phyloP scores from a whole-genome alignment of 257 asterid species.

The Echites panduratus region DNA sequence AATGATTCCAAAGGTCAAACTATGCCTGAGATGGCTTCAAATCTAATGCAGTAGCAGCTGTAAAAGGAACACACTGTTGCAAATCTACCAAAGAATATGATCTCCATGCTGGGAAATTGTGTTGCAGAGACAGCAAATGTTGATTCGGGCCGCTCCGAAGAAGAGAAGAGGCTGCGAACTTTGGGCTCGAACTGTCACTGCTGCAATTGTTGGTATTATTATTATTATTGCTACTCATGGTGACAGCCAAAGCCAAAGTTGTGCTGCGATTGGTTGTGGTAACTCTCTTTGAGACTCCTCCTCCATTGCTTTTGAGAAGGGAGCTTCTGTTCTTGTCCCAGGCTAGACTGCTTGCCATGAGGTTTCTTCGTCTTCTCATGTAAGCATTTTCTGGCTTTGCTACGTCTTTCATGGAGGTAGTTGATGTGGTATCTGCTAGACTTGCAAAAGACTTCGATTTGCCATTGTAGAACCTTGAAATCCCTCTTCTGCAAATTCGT shows the following conservation, averaged over 20 bases:
- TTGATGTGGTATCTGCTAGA: constrained; percentile 44
- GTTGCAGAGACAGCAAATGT: constrained; percentile 16
- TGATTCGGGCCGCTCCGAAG: constrained; percentile 6
- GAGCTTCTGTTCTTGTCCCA: constrained; percentile 44
- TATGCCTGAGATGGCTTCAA: constrained; percentile 16
- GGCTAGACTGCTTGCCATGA: constrained; percentile 34
- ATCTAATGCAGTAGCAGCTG: constrained; percentile 11
- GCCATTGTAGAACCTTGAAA: constrained; percentile 74
- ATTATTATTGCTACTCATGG: constrained; percentile 25
- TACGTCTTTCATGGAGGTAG: constrained; percentile 40
- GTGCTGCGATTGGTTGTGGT: constrained; percentile 30
- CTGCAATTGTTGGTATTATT: constrained; percentile 1
- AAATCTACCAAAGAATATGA: constrained; percentile 67
- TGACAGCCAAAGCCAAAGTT: constrained; percentile 46
- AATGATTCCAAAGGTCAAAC: background rate
- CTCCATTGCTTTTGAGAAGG: constrained; percentile 33
- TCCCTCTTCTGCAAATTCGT: constrained; percentile 47
- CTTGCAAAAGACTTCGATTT: constrained; percentile 83
- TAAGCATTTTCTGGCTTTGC: constrained; percentile 61
- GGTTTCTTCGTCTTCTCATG: constrained; percentile 50
- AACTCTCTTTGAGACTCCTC: constrained; percentile 52
- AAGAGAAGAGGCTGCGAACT: background rate
- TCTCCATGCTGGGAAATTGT: constrained; percentile 40
- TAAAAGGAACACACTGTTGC: constrained; percentile 32
- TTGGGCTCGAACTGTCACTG: background rate